Evolutionary conservation across 2,329 filamentous ascomycete species (phyloP).

Genomic region (Magnaporthiopsis poae): DNA sequence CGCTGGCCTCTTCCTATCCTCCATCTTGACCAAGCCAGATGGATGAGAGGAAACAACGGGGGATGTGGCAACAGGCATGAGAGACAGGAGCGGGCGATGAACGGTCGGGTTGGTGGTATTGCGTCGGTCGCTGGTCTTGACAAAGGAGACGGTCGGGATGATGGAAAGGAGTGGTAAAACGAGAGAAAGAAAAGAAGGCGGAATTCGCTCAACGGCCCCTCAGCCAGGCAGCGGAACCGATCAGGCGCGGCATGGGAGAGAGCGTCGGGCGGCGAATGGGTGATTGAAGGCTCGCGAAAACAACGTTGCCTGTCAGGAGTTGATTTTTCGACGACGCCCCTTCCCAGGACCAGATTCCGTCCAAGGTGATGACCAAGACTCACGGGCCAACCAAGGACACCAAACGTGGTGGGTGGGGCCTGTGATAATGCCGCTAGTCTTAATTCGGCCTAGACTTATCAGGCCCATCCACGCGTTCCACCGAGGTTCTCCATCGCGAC

Average conservation of each 20-base stretch:
- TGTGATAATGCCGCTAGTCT: not conserved
- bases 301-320: not conserved
- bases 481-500: not conserved
- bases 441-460: not conserved
- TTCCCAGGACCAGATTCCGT: not conserved
- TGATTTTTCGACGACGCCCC: constrained; percentile 3
- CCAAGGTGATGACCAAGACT: constrained; percentile 1
- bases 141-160: constrained; percentile 8
- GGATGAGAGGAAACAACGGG: constrained; percentile 57
- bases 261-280: not conserved
- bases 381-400: not conserved
- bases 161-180: constrained; percentile 24
- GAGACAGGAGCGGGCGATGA: constrained; percentile 35
- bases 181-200: constrained; percentile 13
- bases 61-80: constrained; percentile 79
- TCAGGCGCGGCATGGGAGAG: not conserved
- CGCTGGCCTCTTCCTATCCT: constrained; percentile 96
- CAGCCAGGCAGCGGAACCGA: not conserved
- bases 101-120: constrained; percentile 14
- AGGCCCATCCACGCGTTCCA: not conserved
- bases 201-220: not conserved
- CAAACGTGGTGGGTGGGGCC: not conserved
- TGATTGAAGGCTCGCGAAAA: not conserved
- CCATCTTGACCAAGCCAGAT: constrained; percentile 88
- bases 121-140: constrained; percentile 18